Percentiles rank a stretch among this genome's conserved stretches.
These are phyloP conservation scores for Jatropha multifida DNA, from an alignment of 441 rosid species.

Conservation along the genomic window DNA sequence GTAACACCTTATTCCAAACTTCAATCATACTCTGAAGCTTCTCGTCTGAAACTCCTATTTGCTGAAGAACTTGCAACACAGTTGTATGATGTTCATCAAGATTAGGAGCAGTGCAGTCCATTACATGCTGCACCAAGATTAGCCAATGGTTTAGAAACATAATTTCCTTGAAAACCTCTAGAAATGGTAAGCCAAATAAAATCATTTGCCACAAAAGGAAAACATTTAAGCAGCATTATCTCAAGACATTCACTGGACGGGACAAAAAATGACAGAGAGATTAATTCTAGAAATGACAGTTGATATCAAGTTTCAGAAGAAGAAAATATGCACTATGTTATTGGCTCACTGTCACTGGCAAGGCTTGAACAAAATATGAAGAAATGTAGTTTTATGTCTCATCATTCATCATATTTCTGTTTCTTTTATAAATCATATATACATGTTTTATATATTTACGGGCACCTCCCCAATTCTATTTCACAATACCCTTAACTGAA, in stretches of 20 bases:
- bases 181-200: neutral
- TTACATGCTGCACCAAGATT: conserved; percentile 60
- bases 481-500: neutral
- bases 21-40: conserved; percentile 82
- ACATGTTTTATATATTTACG: neutral
- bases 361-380: too few species aligned
- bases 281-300: neutral
- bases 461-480: neutral
- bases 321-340: neutral
- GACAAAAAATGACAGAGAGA: neutral
- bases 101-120: conserved; percentile 88
- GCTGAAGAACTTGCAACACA: conserved; percentile 78
- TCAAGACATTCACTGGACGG: neutral
- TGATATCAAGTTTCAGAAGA: neutral
- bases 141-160: neutral
- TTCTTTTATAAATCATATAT: neutral
- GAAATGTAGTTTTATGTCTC: neutral
- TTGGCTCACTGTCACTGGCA: too few species aligned
- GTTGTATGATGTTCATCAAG: conserved; percentile 85
- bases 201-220: neutral
- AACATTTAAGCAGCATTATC: neutral
- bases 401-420: neutral
- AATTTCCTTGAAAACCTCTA: neutral
- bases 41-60: conserved; percentile 86
- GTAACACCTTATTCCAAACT: conserved; percentile 89